phyloP scores from a whole-genome alignment of 331 rosid species.

The Quercus tomentella region DNA sequence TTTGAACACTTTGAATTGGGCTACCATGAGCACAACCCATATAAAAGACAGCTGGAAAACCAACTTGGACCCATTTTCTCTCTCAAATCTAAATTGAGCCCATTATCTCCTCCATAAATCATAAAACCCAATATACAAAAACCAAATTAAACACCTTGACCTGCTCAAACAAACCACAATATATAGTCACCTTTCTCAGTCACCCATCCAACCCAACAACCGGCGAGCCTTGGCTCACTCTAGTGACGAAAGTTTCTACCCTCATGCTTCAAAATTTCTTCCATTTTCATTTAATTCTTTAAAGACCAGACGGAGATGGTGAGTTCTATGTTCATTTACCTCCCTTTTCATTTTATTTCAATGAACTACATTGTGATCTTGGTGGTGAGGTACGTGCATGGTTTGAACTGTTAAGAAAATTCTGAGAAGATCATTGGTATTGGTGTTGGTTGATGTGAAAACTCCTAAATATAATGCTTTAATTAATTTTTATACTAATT shows the following conservation, averaged over 20 bases:
- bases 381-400: neutral
- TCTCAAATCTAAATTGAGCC: too few relatives aligned
- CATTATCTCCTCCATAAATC: too few relatives aligned
- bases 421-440: neutral
- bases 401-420: neutral
- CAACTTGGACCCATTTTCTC: too few relatives aligned
- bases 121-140: too few relatives aligned
- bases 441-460: neutral
- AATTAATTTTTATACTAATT: neutral
- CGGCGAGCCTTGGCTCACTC: neutral
- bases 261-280: conserved; percentile 36
- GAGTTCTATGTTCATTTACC: conserved; percentile 34
- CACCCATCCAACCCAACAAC: too few relatives aligned
- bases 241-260: conserved; percentile 36
- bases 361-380: neutral
- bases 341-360: conserved; percentile 5
- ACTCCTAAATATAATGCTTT: neutral
- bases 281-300: conserved; percentile 48
- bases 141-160: too few relatives aligned
- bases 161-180: too few relatives aligned
- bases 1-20: too few relatives aligned
- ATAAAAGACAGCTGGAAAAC: too few relatives aligned
- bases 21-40: too few relatives aligned
- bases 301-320: conserved; percentile 78
- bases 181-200: too few relatives aligned